Evolutionary conservation across 306 rosid species (phyloP).

Genomic region (Acacia acuminata): DNA sequence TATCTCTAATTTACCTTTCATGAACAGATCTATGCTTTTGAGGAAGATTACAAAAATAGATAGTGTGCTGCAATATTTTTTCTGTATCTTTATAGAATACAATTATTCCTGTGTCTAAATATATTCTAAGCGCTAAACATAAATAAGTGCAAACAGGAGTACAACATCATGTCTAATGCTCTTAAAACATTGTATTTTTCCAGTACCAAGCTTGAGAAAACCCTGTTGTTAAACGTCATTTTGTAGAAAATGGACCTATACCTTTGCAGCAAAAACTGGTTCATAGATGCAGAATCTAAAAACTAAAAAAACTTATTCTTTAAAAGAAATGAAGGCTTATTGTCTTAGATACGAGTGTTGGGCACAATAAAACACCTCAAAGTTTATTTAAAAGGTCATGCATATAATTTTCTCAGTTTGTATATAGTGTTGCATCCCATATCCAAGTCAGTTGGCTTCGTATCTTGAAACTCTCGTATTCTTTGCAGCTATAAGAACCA

Average conservation of each 20-base stretch:
- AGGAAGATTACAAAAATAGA: neutral
- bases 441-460: neutral
- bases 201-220: no score
- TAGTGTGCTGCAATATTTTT: neutral
- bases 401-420: neutral
- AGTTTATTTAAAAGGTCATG: neutral
- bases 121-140: no score
- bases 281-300: neutral
- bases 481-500: neutral
- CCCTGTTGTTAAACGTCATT: no score
- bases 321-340: neutral
- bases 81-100: neutral
- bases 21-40: slow-evolving; percentile 1
- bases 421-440: neutral
- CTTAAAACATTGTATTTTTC: no score
- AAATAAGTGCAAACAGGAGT: no score
- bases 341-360: neutral
- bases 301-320: neutral
- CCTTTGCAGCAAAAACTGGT: neutral
- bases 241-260: neutral
- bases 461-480: neutral
- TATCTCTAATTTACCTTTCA: slow-evolving; percentile 9
- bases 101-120: no score
- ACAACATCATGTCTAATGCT: no score
- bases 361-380: neutral